Percentiles rank a stretch among this genome's conserved stretches.
Conservation (phyloP, 1,139 yeast species). For the Saccharomyces hybrid region DNA sequence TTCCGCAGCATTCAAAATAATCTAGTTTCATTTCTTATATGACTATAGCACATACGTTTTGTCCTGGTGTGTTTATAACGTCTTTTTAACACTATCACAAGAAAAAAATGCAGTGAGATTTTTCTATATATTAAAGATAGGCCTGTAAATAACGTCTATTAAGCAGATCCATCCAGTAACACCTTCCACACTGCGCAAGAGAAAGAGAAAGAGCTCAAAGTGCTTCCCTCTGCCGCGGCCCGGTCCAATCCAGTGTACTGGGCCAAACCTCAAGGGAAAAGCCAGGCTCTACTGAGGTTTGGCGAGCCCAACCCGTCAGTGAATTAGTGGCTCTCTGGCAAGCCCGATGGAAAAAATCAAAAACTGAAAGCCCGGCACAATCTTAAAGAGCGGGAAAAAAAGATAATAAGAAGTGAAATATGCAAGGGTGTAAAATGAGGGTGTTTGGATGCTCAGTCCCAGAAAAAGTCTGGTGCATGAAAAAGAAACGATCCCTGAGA, state of each 20-base stretch:
- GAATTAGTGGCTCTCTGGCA: no score
- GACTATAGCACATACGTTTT: constrained; percentile 16
- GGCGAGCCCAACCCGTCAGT: background rate
- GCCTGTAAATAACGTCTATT: background rate
- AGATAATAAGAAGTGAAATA: no score
- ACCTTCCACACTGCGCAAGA: background rate
- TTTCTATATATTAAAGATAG: background rate
- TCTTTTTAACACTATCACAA: background rate
- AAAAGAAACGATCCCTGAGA: background rate
- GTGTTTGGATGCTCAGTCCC: background rate
- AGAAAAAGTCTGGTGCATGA: background rate
- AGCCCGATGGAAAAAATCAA: background rate
- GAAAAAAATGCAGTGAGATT: background rate
- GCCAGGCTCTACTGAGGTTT: background rate
- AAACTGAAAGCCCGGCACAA: no score
- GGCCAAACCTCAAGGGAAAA: background rate
- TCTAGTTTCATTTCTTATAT: background rate
- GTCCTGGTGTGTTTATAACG: constrained; percentile 16
- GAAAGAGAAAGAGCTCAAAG: background rate
- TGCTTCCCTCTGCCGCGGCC: background rate
- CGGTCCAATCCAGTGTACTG: background rate
- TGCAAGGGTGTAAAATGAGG: background rate
- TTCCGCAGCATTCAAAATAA: background rate
- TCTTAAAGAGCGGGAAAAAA: no score
- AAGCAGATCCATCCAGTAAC: background rate